Base-by-base conservation (phyloP, 2,329 filamentous ascomycete genomes). In the Diplocarpon mali region DNA sequence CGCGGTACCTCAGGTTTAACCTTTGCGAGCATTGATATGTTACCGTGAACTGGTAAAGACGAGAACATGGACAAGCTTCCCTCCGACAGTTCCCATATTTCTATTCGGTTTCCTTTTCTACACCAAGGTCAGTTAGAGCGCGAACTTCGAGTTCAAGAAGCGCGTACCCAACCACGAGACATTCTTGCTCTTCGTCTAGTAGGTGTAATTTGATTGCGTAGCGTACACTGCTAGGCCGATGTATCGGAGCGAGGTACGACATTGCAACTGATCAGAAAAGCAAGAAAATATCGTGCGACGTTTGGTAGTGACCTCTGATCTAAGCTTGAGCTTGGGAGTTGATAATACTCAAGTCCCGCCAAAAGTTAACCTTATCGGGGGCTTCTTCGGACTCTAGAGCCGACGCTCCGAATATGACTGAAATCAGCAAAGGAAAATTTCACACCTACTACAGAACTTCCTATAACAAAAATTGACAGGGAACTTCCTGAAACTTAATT, bases 241-340 rank as follows among this genome's bases (percentile, higher is more conserved):
- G 92, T 46, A 98, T 92, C 32, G 92, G 89, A 50, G 87, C 88
- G 59, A 98, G 71, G 64, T 96, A 98, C 42, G 92, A 85, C 92
- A 98, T 98, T 20, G 15, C 53, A 38, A 14, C 10, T 30, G 27
- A n/a, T 34, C 6, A 37, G 17, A 16, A 24, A n/a, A 31, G n/a
- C 35, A 28, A 28, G 8, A 17, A 17, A n/a, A 42, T 13, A 14
- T 37, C 15, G 27, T 17, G 16, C 5, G 29, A 15, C 32, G 30
- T 39, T 16, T 35, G 24, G 31, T 36, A 14, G 35, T n/a, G 28
- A 28, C 27, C 38, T 12, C 8, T 8, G 16, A 24, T 38, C 13
- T 38, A 38, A 32, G 34, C 27, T 38, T 15, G 13, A 11, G 13
- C 20, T 24, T 31, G 27, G 20, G 29, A 14, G 35, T 34, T 35